Percentiles rank a stretch among this genome's conserved stretches.
Conservation (phyloP, 768 basidiomycete species). For the Rhodotorula kratochvilovae region DNA sequence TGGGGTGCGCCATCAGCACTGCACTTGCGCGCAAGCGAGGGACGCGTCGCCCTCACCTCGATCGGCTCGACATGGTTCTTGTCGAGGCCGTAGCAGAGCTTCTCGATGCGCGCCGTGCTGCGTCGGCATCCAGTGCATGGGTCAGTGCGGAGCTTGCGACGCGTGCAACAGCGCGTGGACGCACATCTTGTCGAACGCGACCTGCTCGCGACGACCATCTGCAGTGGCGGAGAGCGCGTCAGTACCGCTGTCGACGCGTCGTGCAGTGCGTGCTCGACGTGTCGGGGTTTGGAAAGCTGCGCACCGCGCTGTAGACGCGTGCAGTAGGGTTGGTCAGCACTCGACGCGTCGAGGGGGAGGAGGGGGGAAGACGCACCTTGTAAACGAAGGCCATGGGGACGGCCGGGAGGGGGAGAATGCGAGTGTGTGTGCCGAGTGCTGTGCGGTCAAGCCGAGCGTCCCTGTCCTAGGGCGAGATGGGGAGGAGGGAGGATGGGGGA, state of each 20-base stretch:
- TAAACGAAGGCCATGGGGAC: conserved; percentile 49
- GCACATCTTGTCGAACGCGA: conserved; percentile 83
- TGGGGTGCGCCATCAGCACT: not conserved
- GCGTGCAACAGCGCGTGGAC: not conserved
- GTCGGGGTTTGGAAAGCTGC: conserved; percentile 28
- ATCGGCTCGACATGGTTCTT: conserved; percentile 85
- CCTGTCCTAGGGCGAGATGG: not conserved
- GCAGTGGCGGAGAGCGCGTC: not conserved
- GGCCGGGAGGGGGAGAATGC: not conserved
- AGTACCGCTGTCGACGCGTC: not conserved
- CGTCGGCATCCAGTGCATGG: no score
- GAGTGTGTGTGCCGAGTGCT: not conserved
- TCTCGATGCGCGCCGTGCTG: conserved; percentile 47
- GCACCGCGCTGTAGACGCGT: conserved; percentile 51
- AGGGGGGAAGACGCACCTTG: conserved; percentile 45
- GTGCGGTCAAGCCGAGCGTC: conserved; percentile 3
- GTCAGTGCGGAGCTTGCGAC: not conserved
- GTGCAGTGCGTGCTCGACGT: not conserved
- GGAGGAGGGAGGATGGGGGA: not conserved
- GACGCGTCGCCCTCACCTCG: conserved; percentile 51
- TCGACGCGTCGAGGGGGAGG: no score
- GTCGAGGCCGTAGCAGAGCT: conserved; percentile 92
- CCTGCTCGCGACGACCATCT: conserved; percentile 70
- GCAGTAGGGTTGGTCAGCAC: conserved; percentile 14
- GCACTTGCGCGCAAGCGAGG: conserved; percentile 9